These are phyloP conservation scores for Melanopsichium pennsylvanicum DNA, from an alignment of 1,284 basidiomycete species.

Conservation along the genomic window DNA sequence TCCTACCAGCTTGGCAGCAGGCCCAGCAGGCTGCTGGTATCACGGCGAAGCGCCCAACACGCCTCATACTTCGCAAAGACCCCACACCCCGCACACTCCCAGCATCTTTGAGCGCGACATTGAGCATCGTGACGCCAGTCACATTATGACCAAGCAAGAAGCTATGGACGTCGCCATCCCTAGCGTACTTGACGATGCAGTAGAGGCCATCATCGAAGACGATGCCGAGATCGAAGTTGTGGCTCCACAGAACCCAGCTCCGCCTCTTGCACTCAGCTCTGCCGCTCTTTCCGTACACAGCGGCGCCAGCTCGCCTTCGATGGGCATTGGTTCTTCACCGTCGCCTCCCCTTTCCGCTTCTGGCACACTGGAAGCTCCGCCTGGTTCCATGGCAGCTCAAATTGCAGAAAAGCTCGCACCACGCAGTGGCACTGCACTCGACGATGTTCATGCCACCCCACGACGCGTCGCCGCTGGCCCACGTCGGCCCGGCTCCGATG, in stretches of 20 bases:
- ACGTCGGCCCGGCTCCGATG: conserved; percentile 45
- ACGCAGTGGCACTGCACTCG: conserved; percentile 1
- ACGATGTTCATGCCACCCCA: conserved; percentile 1
- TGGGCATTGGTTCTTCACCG: conserved; percentile 36
- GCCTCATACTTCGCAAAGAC: conserved; percentile 14
- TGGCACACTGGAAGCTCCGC: conserved; percentile 48
- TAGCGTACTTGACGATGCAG: conserved; percentile 61
- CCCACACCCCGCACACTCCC: conserved; percentile 20
- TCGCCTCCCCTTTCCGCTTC: conserved; percentile 45
- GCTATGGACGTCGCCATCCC: conserved; percentile 63
- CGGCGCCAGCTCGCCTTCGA: conserved; percentile 34
- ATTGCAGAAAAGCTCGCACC: conserved; percentile 52
- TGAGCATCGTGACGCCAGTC: conserved; percentile 57
- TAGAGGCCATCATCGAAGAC: conserved; percentile 60
- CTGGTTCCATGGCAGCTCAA: conserved; percentile 57
- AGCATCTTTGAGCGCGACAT: conserved; percentile 64
- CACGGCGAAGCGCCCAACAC: conserved; percentile 13
- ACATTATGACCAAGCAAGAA: conserved; percentile 56
- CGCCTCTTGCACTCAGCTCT: conserved; percentile 49
- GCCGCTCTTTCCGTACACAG: conserved; percentile 52
- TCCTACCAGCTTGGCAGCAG: conserved; percentile 4
- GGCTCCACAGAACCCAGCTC: conserved; percentile 48
- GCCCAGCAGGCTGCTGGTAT: conserved; percentile 3
- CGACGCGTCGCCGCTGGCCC: conserved; percentile 11
- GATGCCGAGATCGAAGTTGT: conserved; percentile 59